Conservation (phyloP, 2,329 filamentous ascomycete genomes). For the Bertia moriformis region DNA sequence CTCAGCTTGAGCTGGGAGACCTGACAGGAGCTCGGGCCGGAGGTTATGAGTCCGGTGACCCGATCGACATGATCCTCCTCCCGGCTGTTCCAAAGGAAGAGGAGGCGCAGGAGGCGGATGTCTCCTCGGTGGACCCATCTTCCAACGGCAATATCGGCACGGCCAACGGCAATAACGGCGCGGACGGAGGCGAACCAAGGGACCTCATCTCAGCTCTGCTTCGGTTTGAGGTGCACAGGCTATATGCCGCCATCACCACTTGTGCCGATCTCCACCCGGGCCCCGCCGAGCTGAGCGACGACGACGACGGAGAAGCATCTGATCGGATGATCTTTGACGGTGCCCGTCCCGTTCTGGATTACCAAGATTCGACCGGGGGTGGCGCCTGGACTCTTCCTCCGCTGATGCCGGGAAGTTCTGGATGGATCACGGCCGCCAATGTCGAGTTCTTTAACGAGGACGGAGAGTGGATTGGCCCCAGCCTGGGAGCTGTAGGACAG, state of each 20-base stretch:
- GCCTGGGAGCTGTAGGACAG: constrained; percentile 14
- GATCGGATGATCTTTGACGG: constrained; percentile 41
- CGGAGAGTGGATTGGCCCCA: constrained; percentile 57
- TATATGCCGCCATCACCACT: constrained; percentile 57
- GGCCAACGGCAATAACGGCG: too few species aligned
- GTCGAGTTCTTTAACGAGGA: constrained; percentile 72
- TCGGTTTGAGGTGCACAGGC: constrained; percentile 25
- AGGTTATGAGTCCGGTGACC: constrained; percentile 48
- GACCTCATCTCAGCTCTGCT: constrained; percentile 8
- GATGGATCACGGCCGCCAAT: constrained; percentile 88
- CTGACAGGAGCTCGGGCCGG: constrained; percentile 33
- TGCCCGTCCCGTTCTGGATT: constrained; percentile 4
- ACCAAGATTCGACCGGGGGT: neutral
- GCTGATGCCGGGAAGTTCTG: constrained; percentile 57
- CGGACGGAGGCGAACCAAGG: constrained; percentile 6
- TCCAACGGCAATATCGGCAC: constrained; percentile 3
- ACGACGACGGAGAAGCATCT: constrained; percentile 28
- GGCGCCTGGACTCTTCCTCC: constrained; percentile 44
- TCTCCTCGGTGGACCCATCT: too few species aligned
- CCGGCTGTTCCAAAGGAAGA: too few species aligned
- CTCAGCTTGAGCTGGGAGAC: constrained; percentile 53
- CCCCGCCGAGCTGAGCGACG: constrained; percentile 40
- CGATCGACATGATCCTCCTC: constrained; percentile 55
- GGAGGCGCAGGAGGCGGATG: constrained; percentile 8
- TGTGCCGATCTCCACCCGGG: constrained; percentile 69